Base-by-base conservation (phyloP, 495 filamentous ascomycete genomes). In the Usnea hakonensis region DNA sequence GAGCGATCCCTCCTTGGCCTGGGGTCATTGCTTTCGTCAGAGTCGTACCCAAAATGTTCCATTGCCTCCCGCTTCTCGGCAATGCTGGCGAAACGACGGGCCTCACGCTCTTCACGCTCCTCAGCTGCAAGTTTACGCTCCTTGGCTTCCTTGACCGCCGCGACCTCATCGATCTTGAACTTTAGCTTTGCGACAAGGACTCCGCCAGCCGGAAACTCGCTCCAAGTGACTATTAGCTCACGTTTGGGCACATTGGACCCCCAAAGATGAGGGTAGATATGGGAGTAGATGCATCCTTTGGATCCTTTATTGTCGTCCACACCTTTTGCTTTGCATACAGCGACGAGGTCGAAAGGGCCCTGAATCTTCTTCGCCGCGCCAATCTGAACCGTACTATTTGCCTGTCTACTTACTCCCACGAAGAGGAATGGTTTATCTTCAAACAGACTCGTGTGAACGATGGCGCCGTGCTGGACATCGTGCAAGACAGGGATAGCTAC, bases 221-320 rank as follows among this genome's bases (percentile, higher is more conserved):
- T 68, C 72, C 72, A 74, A n/a, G 69, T 67, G 5, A 74, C 66
- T 55, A 74, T 58, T n/a, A 73, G 21, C 38, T 71, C 65, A 41
- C 64, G 64, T 5, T 69, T 58, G 17, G 50, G 57, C 11, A 58
- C 43, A n/a, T 68, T 52, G 28, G 65, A 67, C 6, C 65, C 69
- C 60, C 65, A 73, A 9, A 68, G 67, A 40, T 74, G 72, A 19
- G 70, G 63, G 50, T 72, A 74, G 5, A 73, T 66, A 40, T 74
- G 72, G 14, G 70, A 61, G 50, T 72, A 74, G 5, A 73, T 66
- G 50, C 69, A 72, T 58, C 70, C 72, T 26, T 38, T 65, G 40
- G 64, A 66, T 8, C 57, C 52, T 35, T 65, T 28, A 3, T 59
- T 56, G 19, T 57, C 33, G 17, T 64, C 50, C 28, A 67, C 68